phyloP scores from a whole-genome alignment of 2,329 filamentous ascomycete genomes.

The Scolecobasidium constrictum region DNA sequence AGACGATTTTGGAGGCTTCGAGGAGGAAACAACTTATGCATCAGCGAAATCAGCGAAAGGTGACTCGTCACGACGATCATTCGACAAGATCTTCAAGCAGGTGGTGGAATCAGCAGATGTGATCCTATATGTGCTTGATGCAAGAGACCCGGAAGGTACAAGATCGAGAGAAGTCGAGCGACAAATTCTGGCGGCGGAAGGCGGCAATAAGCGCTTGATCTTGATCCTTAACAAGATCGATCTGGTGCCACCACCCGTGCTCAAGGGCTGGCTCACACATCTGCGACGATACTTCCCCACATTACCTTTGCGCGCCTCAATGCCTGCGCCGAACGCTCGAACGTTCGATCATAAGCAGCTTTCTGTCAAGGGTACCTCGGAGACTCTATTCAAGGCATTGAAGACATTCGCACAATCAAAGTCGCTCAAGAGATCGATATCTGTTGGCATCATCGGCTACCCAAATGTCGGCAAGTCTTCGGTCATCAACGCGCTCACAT shows the following conservation, averaged over 20 bases:
- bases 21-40: conserved; percentile 36
- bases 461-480: conserved; percentile 95
- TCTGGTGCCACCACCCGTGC: conserved; percentile 68
- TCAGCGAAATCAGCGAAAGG: conserved; percentile 21
- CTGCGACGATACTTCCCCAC: conserved; percentile 86
- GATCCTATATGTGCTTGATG: conserved; percentile 85
- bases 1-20: conserved; percentile 38
- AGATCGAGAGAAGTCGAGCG: conserved; percentile 85
- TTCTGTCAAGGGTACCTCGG: conserved; percentile 75
- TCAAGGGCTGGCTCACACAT: conserved; percentile 76
- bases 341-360: conserved; percentile 88
- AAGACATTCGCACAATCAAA: conserved; percentile 79
- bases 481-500: conserved; percentile 85
- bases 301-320: conserved; percentile 75
- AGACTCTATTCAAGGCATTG: conserved; percentile 75
- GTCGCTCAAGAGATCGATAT: conserved; percentile 79
- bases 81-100: conserved; percentile 93
- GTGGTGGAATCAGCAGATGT: conserved; percentile 85
- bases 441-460: conserved; percentile 88
- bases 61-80: conserved; percentile 70
- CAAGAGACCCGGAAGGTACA: conserved; percentile 82
- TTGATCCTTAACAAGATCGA: conserved; percentile 95
- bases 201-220: conserved; percentile 76
- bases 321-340: conserved; percentile 71
- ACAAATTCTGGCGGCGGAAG: conserved; percentile 78